phyloP scores from a whole-genome alignment of 2,329 filamentous ascomycete genomes.

The Nemania serpens region DNA sequence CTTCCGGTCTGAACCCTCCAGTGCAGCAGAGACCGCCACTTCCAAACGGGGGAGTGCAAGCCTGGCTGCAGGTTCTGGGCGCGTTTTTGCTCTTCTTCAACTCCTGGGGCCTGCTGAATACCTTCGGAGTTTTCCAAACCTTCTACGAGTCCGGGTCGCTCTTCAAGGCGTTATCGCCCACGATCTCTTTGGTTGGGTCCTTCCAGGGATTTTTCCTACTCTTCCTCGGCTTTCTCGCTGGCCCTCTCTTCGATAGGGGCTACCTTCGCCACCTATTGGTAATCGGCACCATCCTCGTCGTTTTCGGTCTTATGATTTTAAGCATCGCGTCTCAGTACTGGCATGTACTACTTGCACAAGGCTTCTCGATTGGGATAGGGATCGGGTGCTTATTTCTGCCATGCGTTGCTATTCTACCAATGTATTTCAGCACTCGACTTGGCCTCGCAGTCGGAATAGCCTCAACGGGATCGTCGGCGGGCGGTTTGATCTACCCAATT shows the following conservation, averaged over 20 bases:
- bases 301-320: not conserved
- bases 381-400: conserved; percentile 48
- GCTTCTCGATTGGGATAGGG: conserved; percentile 49
- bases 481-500: conserved; percentile 44
- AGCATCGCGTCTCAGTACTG: conserved; percentile 40
- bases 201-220: conserved; percentile 44
- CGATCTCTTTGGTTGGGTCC: conserved; percentile 51
- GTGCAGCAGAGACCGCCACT: too few species aligned
- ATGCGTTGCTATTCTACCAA: conserved; percentile 40
- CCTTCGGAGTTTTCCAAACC: conserved; percentile 46
- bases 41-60: not conserved
- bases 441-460: conserved; percentile 43
- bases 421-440: conserved; percentile 41
- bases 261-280: conserved; percentile 35
- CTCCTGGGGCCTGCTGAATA: not conserved
- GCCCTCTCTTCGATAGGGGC: conserved; percentile 24
- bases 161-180: conserved; percentile 44
- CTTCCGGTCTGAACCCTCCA: not conserved
- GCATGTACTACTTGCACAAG: conserved; percentile 51
- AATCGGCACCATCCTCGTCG: conserved; percentile 10
- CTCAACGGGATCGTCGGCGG: conserved; percentile 39
- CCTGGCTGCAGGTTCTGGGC: conserved; percentile 1
- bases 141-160: conserved; percentile 48
- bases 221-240: conserved; percentile 41
- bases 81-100: conserved; percentile 7